These are phyloP conservation scores for Chamaecyparis obtusa DNA, from an alignment of 75 land plant genomes.

Conservation along the genomic window DNA sequence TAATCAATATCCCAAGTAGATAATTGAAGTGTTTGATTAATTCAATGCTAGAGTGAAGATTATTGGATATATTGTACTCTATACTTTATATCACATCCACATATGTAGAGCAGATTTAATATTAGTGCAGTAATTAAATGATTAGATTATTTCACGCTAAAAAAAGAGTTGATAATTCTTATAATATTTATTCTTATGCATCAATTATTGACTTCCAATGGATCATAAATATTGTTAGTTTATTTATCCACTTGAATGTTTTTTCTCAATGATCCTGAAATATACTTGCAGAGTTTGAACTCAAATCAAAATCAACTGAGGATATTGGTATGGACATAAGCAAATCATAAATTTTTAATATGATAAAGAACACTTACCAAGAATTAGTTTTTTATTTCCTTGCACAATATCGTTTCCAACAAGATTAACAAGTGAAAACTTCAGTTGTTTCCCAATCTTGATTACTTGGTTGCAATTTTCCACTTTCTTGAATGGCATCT, in stretches of 20 bases:
- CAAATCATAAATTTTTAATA: neutral
- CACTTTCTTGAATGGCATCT: constrained; percentile 96
- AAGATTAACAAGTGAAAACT: constrained; percentile 90
- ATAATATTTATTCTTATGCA: neutral
- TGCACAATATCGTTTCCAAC: constrained; percentile 95
- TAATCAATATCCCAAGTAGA: neutral
- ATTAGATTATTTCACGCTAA: neutral
- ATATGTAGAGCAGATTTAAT: neutral
- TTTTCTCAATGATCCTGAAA: neutral
- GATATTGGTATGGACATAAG: neutral
- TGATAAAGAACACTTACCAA: constrained; percentile 48
- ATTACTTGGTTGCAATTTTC: constrained; percentile 97
- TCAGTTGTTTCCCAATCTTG: constrained; percentile 73
- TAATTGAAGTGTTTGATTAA: neutral
- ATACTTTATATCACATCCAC: no score
- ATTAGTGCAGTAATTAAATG: neutral
- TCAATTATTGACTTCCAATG: neutral
- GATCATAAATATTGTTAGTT: neutral
- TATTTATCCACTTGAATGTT: neutral
- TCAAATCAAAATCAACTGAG: neutral
- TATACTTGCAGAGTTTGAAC: neutral
- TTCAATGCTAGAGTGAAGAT: neutral
- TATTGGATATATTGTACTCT: neutral
- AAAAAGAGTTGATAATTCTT: neutral
- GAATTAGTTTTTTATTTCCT: constrained; percentile 94